A percentile compares a stretch with the other conserved stretches of the same genome.
Evolutionary conservation across 768 basidiomycete species (phyloP).

Genomic region (Phaffia australis): DNA sequence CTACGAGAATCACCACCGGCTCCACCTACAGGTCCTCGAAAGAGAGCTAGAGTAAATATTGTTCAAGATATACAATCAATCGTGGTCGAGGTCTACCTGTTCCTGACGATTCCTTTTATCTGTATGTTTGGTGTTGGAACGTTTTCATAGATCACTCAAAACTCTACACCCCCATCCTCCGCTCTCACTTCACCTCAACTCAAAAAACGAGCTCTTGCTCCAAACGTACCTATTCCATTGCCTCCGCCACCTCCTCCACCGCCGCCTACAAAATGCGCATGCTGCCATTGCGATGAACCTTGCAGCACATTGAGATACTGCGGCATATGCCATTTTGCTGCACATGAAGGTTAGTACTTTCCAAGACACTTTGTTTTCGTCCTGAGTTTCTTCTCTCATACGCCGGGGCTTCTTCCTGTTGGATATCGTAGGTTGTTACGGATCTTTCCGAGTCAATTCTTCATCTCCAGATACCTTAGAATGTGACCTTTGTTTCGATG

Average conservation of each 20-base stretch:
- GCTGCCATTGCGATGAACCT: constrained; percentile 12
- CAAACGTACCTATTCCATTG: background rate
- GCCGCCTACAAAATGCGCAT: constrained; percentile 6
- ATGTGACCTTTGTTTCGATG: constrained; percentile 15
- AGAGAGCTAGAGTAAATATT: background rate
- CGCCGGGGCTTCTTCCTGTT: background rate
- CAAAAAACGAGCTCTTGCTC: background rate
- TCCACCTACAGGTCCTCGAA: constrained; percentile 2
- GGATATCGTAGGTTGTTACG: constrained; percentile 1
- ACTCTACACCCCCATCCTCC: constrained; percentile 2
- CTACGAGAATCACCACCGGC: constrained; percentile 4
- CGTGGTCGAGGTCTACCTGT: background rate
- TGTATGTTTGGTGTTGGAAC: background rate
- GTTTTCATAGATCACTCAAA: background rate
- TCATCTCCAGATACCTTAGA: background rate
- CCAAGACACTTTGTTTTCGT: background rate
- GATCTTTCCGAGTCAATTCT: background rate
- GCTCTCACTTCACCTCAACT: background rate
- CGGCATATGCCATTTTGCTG: constrained; percentile 2
- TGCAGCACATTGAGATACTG: constrained; percentile 3
- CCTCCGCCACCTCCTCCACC: background rate
- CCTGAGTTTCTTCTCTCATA: background rate
- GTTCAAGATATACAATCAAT: no score
- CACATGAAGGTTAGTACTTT: constrained; percentile 3
- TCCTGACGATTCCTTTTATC: background rate